Evolutionary conservation across 2,329 filamentous ascomycete genomes (phyloP).

Genomic region (Calonectria multiphialidica): DNA sequence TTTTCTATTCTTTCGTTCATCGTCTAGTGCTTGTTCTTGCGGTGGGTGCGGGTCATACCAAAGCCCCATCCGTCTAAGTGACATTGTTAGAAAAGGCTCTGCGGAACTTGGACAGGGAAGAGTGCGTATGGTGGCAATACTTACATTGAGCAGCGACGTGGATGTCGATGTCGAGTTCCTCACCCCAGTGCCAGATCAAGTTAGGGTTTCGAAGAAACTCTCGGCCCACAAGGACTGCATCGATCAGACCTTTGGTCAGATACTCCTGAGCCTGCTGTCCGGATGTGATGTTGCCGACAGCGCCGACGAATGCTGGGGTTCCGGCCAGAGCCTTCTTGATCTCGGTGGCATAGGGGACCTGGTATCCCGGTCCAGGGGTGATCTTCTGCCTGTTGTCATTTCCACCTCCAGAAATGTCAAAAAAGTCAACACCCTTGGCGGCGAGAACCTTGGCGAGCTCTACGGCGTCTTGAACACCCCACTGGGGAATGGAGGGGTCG

Average conservation of each 20-base stretch:
- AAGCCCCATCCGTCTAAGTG: constrained; percentile 39
- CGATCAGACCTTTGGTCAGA: constrained; percentile 56
- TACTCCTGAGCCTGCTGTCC: constrained; percentile 60
- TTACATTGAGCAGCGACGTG: constrained; percentile 54
- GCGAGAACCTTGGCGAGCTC: constrained; percentile 72
- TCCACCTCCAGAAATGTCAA: constrained; percentile 78
- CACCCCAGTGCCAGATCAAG: constrained; percentile 64
- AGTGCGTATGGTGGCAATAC: neutral
- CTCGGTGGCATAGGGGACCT: constrained; percentile 74
- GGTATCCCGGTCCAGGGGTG: constrained; percentile 71
- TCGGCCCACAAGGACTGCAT: constrained; percentile 61
- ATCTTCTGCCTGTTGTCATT: constrained; percentile 70
- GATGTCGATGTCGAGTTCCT: constrained; percentile 61
- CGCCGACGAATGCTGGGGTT: constrained; percentile 52
- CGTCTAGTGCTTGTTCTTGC: constrained; percentile 30
- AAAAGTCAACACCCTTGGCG: constrained; percentile 74
- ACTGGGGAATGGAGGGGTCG: constrained; percentile 67
- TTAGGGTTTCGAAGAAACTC: constrained; percentile 68
- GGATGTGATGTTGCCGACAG: constrained; percentile 59
- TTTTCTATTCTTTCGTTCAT: neutral
- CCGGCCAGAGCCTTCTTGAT: constrained; percentile 77
- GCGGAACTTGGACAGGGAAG: neutral
- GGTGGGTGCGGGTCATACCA: constrained; percentile 41
- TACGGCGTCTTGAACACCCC: constrained; percentile 71
- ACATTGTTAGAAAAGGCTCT: constrained; percentile 11